A percentile compares a stretch with the other conserved stretches of the same genome.
phyloP scores from a whole-genome alignment of 345 rosid species.

The Syzygium oleosum region DNA sequence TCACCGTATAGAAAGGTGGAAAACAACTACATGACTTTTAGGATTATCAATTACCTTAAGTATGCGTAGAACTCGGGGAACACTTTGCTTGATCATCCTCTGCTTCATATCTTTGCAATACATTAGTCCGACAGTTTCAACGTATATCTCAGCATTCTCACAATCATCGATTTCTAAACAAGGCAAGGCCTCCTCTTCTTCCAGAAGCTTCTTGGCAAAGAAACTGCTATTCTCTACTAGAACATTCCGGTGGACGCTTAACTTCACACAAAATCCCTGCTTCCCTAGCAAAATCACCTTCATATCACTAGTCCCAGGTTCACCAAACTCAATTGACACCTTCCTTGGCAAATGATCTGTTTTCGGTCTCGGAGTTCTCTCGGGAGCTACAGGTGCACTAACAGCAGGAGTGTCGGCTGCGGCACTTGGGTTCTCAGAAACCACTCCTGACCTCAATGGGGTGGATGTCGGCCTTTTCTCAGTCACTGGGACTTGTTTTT shows the following conservation, averaged over 20 bases:
- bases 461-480: conserved; percentile 52
- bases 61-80: conserved; percentile 71
- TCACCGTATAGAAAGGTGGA: not conserved
- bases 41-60: conserved; percentile 57
- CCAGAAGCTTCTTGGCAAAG: conserved; percentile 63
- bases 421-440: conserved; percentile 37
- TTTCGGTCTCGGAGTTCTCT: conserved; percentile 62
- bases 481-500: conserved; percentile 29
- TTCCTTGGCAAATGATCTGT: conserved; percentile 77
- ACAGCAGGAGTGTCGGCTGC: conserved; percentile 24
- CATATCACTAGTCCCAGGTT: conserved; percentile 77
- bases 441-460: conserved; percentile 41
- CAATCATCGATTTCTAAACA: conserved; percentile 79
- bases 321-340: conserved; percentile 93
- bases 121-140: conserved; percentile 93
- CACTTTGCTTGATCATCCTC: conserved; percentile 82
- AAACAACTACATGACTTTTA: not conserved
- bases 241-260: conserved; percentile 78
- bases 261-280: conserved; percentile 93
- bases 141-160: conserved; percentile 85
- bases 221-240: conserved; percentile 59
- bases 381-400: conserved; percentile 34
- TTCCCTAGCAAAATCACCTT: conserved; percentile 81
- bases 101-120: conserved; percentile 97
- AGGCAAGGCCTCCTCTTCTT: conserved; percentile 41